Evolutionary conservation across 441 rosid genomes (phyloP), one percentile per base, ranked within the genome.

Genomic region (Jatropha podagrica): DNA sequence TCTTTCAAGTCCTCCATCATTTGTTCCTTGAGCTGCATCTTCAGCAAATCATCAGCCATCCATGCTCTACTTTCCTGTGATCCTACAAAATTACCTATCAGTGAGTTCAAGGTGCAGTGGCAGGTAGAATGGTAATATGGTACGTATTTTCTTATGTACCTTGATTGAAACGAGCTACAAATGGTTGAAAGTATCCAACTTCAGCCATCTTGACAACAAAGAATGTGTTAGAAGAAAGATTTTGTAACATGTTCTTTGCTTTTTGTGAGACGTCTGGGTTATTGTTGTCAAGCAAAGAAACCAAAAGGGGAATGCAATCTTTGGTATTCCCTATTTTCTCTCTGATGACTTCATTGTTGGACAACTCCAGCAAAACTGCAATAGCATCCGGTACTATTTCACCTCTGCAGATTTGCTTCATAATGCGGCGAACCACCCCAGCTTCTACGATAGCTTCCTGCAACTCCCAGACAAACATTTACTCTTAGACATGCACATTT

Each of bases 201-300:
- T 84, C 84, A 1, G 91, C 89, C 88, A 82, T 88, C 79, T 83
- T 84, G 71, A 86, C 87, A 0, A 74, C 79, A 40, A 86, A 88
- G 78, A 83, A 88, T 10, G 82, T 76, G 78, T 82, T 88, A 61
- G 76, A 79, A 40, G 89, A 86, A 77, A 88, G 87, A 79, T 86
- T 88, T 66, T 74, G 76, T 81, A 86, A 76, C 67, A 81, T 65
- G 12, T 64, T 49, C 60, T 66, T 76, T 49, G 86, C 89, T 77
- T 81, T 84, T 72, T 62, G 38, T 26, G 83, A 79, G 65, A 84
- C 65, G 18, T 74, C 77, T 3, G 70, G 59, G 26, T 75, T 66
- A 32, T 73, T 18, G n/a, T 83, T 76, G 61, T 81, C 58, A 18
- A 83, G 83, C 82, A 86, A 79, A 62, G 85, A 84, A 76, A 88